Evolutionary conservation across 2,329 filamentous ascomycete genomes (phyloP), one percentile per base, ranked within the genome.

Genomic region (Penicillium sp.): DNA sequence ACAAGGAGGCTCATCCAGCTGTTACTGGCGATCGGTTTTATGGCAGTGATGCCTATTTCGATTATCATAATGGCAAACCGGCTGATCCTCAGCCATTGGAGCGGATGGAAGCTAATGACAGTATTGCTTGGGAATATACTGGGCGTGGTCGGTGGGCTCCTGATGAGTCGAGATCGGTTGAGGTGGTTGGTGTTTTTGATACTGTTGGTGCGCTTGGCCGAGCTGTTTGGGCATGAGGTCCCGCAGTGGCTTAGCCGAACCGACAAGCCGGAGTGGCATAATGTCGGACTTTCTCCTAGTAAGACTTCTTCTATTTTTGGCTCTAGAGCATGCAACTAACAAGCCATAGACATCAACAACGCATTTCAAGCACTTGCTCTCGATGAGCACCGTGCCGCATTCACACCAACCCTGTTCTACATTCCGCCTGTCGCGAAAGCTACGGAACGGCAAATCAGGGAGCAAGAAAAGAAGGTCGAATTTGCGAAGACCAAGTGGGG

Each of bases 101-200:
- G 63, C 60, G 14, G 51, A 50, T 14, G 57, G 51, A 3, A 45
- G 33, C 14, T 4, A 27, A 10, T 29, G 39, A 39, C 21, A 27
- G 14, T 3, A 39, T 39, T 25, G 16, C 33, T 7, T 25, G 37
- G n/a, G 48, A 37, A 6, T 39, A 39, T 27, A 23, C 54, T 10
- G 27, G 25, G 1, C 39, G 61, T 11, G 53, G 58, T 23, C 50
- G 50, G 21, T 58, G 55, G 55, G 55, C 55, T 23, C 33, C 54
- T 21, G 48, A 60, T 3, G 61, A 59, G 1, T 63, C 63, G 8
- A 53, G 62, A 13, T 44, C 59, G 16, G 59, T 66, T 19, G 61
- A 73, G 51, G 69, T 70, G 1, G 69, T 74, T 11, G 72, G 70
- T 3, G 71, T 72, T 8, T 74, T 67, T 53, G 71, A 73, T 39